These are phyloP conservation scores for Ophiostoma pallidulum DNA, from an alignment of 2,329 filamentous ascomycete species.

Conservation along the genomic window DNA sequence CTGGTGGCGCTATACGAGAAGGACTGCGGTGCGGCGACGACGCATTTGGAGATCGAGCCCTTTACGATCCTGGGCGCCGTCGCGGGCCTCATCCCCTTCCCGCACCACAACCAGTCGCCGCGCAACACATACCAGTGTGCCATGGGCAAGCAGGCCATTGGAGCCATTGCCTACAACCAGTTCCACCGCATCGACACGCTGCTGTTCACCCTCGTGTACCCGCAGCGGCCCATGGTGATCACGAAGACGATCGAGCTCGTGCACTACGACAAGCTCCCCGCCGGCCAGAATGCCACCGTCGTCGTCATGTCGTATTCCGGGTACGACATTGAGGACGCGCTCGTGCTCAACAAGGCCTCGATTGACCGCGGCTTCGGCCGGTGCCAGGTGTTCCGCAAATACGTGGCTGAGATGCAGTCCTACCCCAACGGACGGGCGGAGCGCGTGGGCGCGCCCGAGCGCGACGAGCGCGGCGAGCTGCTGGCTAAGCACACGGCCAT, in stretches of 20 bases:
- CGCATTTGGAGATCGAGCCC: constrained; percentile 94
- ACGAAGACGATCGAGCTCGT: constrained; percentile 94
- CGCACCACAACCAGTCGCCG: constrained; percentile 97
- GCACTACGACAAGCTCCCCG: constrained; percentile 93
- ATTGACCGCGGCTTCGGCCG: constrained; percentile 91
- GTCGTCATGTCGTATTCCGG: constrained; percentile 99
- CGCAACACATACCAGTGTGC: constrained; percentile 98
- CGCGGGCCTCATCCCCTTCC: constrained; percentile 92
- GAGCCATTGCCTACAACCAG: constrained; percentile 95
- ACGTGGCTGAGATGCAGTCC: constrained; percentile 73
- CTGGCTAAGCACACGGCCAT: constrained; percentile 64
- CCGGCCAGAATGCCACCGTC: constrained; percentile 92
- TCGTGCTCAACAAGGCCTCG: constrained; percentile 93
- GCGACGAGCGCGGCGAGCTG: constrained; percentile 50
- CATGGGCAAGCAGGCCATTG: constrained; percentile 99
- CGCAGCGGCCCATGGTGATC: constrained; percentile 94
- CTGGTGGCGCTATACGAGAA: constrained; percentile 85
- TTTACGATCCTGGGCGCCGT: constrained; percentile 95
- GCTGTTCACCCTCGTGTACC: constrained; percentile 93
- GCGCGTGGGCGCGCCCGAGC: constrained; percentile 53
- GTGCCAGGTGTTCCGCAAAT: constrained; percentile 97
- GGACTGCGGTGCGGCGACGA: constrained; percentile 73
- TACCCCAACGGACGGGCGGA: constrained; percentile 73
- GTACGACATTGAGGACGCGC: constrained; percentile 97
- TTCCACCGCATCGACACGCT: constrained; percentile 95